phyloP scores from a whole-genome alignment of 352 stramenopile species.

The Phytophthora citrophthora region DNA sequence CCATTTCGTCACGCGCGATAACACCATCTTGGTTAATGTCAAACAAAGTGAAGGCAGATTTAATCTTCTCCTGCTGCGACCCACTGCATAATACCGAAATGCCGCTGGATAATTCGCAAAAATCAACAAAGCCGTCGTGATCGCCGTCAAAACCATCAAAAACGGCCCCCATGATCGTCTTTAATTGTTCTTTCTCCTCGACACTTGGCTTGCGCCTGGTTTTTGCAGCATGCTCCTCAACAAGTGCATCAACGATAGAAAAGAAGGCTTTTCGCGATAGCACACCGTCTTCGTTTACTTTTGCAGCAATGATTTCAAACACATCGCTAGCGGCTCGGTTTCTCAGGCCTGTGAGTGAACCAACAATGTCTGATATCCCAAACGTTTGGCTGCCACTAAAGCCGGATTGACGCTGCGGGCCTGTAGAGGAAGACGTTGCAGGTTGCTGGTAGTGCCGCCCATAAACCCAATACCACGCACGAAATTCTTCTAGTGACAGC shows the following conservation, averaged over 20 bases:
- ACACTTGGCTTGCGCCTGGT: conserved; percentile 32
- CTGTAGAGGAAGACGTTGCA: neutral
- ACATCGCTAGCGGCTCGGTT: conserved; percentile 65
- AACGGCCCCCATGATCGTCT: conserved; percentile 62
- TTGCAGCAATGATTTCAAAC: conserved; percentile 84
- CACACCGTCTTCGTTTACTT: conserved; percentile 86
- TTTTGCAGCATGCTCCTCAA: conserved; percentile 38
- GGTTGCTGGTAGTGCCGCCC: conserved; percentile 32
- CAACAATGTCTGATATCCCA: conserved; percentile 64
- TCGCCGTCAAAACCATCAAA: conserved; percentile 86
- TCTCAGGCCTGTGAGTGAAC: conserved; percentile 61
- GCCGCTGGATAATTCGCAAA: conserved; percentile 85
- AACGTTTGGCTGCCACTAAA: conserved; percentile 29
- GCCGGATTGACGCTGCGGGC: conserved; percentile 3
- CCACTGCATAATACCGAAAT: conserved; percentile 85
- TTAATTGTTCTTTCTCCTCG: conserved; percentile 46
- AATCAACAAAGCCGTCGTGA: conserved; percentile 83
- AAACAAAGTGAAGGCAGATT: conserved; percentile 85
- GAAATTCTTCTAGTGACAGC: conserved; percentile 85
- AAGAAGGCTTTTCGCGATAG: conserved; percentile 73
- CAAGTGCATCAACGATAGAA: conserved; percentile 70
- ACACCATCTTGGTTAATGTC: conserved; percentile 90
- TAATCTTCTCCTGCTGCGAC: conserved; percentile 82
- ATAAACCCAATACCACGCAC: conserved; percentile 71
- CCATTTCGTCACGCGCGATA: conserved; percentile 85